Conservation (phyloP, 2,329 filamentous ascomycete species). For the Aspergillus arachidicola region DNA sequence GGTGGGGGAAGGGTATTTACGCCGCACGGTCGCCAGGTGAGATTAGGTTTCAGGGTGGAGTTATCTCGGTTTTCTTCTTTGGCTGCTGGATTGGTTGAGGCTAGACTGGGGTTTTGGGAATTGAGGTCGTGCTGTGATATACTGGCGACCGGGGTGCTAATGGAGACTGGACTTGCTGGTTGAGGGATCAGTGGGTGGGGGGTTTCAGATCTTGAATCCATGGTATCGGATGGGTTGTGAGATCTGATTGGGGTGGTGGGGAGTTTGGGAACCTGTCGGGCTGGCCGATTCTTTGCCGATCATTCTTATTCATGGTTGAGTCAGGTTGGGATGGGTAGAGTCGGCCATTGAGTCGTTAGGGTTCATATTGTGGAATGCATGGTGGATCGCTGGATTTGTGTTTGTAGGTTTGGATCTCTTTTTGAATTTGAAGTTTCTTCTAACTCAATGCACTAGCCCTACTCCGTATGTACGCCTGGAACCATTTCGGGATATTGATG, state of each 20-base stretch:
- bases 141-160: background rate
- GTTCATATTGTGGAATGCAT: background rate
- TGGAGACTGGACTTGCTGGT: background rate
- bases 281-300: background rate
- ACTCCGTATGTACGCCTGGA: background rate
- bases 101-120: background rate
- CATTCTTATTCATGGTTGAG: background rate
- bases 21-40: background rate
- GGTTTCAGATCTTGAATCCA: background rate
- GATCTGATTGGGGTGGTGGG: background rate
- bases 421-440: background rate
- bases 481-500: background rate
- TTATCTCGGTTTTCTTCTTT: background rate
- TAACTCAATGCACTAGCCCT: background rate
- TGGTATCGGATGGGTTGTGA: background rate
- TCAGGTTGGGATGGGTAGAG: background rate
- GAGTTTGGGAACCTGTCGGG: background rate
- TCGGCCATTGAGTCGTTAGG: background rate
- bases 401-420: background rate
- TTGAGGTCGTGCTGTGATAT: background rate
- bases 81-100: background rate
- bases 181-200: background rate
- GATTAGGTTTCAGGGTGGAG: background rate
- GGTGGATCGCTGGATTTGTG: background rate
- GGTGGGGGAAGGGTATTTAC: background rate